phyloP scores from a whole-genome alignment of 192 early-diverging fungal species.

The Podila clonocystis region DNA sequence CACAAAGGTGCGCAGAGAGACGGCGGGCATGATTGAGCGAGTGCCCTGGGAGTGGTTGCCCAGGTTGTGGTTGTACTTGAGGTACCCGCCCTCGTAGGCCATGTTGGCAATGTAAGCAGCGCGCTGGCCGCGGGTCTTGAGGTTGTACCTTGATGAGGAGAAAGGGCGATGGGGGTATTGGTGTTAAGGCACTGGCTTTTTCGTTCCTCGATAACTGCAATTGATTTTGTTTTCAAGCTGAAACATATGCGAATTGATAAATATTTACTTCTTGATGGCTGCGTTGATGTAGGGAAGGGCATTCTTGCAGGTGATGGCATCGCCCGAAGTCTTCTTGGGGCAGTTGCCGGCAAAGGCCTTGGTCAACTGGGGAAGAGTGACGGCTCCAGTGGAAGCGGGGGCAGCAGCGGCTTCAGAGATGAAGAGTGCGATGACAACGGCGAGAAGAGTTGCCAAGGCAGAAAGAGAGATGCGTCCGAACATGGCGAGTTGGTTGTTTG shows the following conservation, averaged over 20 bases:
- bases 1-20: constrained; percentile 32
- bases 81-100: constrained; percentile 44
- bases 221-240: too few species aligned
- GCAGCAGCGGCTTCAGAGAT: constrained; percentile 5
- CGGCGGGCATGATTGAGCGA: constrained; percentile 44
- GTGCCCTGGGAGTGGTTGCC: constrained; percentile 33
- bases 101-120: constrained; percentile 50
- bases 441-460: too few species aligned
- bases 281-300: constrained; percentile 49
- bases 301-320: constrained; percentile 47
- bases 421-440: constrained; percentile 14
- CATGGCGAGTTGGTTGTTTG: too few species aligned
- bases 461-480: too few species aligned
- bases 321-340: constrained; percentile 31
- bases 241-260: not conserved
- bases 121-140: constrained; percentile 36
- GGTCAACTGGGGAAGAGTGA: constrained; percentile 24
- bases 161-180: not conserved
- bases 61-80: constrained; percentile 47
- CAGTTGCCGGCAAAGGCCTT: constrained; percentile 51
- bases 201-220: too few species aligned
- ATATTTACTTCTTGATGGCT: constrained; percentile 47
- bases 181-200: too few species aligned
- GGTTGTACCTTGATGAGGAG: constrained; percentile 12
- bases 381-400: not conserved